Conservation (phyloP, 225 moss, liverwort and hornwort species). For the Asterella californica region DNA sequence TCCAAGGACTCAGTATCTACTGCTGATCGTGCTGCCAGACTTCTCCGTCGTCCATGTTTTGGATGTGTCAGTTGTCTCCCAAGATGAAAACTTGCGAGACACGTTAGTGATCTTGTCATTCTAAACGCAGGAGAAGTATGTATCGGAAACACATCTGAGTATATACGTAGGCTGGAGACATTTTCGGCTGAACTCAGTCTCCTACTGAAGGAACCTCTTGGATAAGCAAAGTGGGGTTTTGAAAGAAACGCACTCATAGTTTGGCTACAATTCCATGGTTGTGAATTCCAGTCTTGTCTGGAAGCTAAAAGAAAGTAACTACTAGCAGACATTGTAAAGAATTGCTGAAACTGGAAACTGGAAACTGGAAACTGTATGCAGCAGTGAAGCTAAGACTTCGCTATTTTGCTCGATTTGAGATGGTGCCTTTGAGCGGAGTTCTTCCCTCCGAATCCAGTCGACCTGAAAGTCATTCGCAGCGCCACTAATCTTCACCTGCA, state of each 20-base stretch:
- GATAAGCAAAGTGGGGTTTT: slow-evolving; percentile 20
- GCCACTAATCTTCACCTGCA: background rate
- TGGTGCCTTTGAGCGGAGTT: background rate
- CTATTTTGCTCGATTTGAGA: background rate
- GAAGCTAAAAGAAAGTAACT: background rate
- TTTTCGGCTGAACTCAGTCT: background rate
- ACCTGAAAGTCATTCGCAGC: background rate
- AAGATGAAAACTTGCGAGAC: background rate
- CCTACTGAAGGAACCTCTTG: background rate
- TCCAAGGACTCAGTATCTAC: slow-evolving; percentile 4
- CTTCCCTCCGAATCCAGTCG: background rate
- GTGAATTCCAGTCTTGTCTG: background rate
- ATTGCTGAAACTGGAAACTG: background rate
- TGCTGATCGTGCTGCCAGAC: background rate
- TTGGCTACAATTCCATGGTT: background rate
- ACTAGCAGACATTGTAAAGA: background rate
- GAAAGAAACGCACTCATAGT: slow-evolving; percentile 25
- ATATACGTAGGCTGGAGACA: background rate
- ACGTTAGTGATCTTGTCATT: background rate
- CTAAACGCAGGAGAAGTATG: background rate
- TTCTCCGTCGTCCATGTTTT: slow-evolving; percentile 8
- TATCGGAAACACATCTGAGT: background rate
- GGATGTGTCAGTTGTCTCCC: background rate
- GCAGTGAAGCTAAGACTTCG: background rate
- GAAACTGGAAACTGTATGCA: background rate